Evolutionary conservation across 345 rosid species (phyloP).

Genomic region (Brassica juncea): DNA sequence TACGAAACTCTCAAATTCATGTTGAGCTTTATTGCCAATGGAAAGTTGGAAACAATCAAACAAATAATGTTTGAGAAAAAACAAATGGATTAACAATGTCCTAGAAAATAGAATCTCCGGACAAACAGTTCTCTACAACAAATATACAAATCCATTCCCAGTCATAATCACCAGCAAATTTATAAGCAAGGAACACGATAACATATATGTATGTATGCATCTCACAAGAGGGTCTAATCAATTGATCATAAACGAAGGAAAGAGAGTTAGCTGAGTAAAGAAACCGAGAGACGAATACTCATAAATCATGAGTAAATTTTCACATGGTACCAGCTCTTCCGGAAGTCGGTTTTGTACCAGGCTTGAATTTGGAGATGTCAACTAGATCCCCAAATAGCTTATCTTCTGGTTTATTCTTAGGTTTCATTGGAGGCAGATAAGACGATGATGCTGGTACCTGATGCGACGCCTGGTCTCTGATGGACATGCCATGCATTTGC

Average conservation of each 20-base stretch:
- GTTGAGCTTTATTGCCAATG: slow-evolving; percentile 13
- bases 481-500: slow-evolving; percentile 72
- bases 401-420: slow-evolving; percentile 69
- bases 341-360: slow-evolving; percentile 56
- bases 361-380: slow-evolving; percentile 85
- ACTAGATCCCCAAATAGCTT: slow-evolving; percentile 98
- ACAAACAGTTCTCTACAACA: slow-evolving; percentile 38
- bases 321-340: slow-evolving; percentile 87
- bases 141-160: slow-evolving; percentile 39
- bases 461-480: slow-evolving; percentile 62
- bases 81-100: slow-evolving; percentile 6
- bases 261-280: slow-evolving; percentile 37
- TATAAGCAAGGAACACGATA: slow-evolving; percentile 23
- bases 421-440: slow-evolving; percentile 57
- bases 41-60: slow-evolving; percentile 22
- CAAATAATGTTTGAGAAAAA: background rate
- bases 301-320: slow-evolving; percentile 17
- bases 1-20: background rate
- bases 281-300: slow-evolving; percentile 29
- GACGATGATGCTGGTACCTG: slow-evolving; percentile 53
- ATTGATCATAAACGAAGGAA: slow-evolving; percentile 4
- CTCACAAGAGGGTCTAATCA: slow-evolving; percentile 35
- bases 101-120: slow-evolving; percentile 10
- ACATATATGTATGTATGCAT: slow-evolving; percentile 20
- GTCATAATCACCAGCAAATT: slow-evolving; percentile 30